These are phyloP conservation scores for Lantana camara DNA, from an alignment of 257 asterid species.

Conservation along the genomic window DNA sequence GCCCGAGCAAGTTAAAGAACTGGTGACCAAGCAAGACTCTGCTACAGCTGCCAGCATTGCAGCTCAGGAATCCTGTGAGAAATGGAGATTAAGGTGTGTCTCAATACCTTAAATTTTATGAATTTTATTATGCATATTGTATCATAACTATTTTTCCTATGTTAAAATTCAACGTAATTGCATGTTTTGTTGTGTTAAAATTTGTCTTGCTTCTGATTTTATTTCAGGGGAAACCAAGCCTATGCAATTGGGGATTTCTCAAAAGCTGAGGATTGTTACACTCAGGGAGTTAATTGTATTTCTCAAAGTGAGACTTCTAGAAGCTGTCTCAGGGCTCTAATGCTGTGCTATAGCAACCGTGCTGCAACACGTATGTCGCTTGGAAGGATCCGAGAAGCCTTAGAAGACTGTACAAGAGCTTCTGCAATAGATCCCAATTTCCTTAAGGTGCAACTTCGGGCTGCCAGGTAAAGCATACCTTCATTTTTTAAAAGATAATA, in stretches of 20 bases:
- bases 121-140: background rate
- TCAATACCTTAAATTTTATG: slow-evolving; percentile 11
- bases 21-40: slow-evolving; percentile 44
- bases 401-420: slow-evolving; percentile 88
- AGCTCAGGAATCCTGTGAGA: slow-evolving; percentile 93
- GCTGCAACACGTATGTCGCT: slow-evolving; percentile 96
- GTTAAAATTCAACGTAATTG: slow-evolving; percentile 14
- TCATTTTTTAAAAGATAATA: background rate
- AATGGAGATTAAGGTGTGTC: slow-evolving; percentile 83
- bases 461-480: slow-evolving; percentile 76
- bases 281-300: slow-evolving; percentile 75
- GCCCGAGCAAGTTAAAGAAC: slow-evolving; percentile 45
- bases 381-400: slow-evolving; percentile 86
- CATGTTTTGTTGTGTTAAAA: slow-evolving; percentile 1
- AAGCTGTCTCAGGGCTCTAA: slow-evolving; percentile 74
- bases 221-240: slow-evolving; percentile 95
- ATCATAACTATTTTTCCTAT: background rate
- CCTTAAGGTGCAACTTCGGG: slow-evolving; percentile 82
- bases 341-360: slow-evolving; percentile 96
- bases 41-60: slow-evolving; percentile 56
- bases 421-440: slow-evolving; percentile 79
- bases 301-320: slow-evolving; percentile 67
- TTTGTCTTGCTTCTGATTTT: slow-evolving; percentile 35
- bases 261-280: slow-evolving; percentile 88
- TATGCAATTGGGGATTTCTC: slow-evolving; percentile 79